Evolutionary conservation across 176 grass and related monocot genomes (phyloP).

Genomic region (Oryza brachyantha): DNA sequence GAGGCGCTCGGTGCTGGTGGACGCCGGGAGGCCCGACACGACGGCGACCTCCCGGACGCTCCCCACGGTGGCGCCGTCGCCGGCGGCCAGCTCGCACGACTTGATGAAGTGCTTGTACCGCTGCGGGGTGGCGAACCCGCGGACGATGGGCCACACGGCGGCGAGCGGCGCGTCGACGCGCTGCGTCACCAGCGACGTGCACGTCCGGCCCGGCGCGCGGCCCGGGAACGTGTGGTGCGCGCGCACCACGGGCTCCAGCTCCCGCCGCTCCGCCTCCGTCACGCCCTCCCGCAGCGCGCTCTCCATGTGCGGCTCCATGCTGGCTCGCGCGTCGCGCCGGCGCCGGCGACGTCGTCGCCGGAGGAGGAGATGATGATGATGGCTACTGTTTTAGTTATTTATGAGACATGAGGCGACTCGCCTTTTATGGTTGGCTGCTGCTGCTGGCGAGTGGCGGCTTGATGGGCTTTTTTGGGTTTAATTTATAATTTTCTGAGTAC

Average conservation of each 20-base stretch:
- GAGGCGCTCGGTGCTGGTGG: conserved; percentile 85
- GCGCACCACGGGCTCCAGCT: conserved; percentile 40
- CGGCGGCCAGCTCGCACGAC: conserved; percentile 46
- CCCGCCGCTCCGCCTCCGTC: conserved; percentile 32
- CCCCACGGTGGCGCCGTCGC: conserved; percentile 71
- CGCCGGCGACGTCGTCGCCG: too few species aligned
- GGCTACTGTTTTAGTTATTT: neutral
- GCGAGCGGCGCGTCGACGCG: conserved; percentile 66
- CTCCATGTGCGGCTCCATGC: conserved; percentile 49
- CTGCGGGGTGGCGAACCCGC: conserved; percentile 69
- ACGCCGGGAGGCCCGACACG: conserved; percentile 80
- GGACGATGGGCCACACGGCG: conserved; percentile 79
- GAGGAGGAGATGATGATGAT: neutral
- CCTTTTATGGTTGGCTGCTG: conserved; percentile 46
- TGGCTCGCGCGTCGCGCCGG: neutral
- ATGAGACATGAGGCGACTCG: neutral
- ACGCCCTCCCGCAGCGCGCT: conserved; percentile 38
- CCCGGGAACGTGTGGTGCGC: conserved; percentile 61
- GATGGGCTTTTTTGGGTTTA: neutral
- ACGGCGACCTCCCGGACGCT: conserved; percentile 91
- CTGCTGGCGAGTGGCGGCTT: neutral
- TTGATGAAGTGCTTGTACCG: conserved; percentile 99
- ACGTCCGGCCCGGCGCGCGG: conserved; percentile 36
- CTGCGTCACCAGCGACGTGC: conserved; percentile 88
- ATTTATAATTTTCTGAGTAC: neutral